phyloP scores from a whole-genome alignment of 345 rosid species.

The Acer campestre region DNA sequence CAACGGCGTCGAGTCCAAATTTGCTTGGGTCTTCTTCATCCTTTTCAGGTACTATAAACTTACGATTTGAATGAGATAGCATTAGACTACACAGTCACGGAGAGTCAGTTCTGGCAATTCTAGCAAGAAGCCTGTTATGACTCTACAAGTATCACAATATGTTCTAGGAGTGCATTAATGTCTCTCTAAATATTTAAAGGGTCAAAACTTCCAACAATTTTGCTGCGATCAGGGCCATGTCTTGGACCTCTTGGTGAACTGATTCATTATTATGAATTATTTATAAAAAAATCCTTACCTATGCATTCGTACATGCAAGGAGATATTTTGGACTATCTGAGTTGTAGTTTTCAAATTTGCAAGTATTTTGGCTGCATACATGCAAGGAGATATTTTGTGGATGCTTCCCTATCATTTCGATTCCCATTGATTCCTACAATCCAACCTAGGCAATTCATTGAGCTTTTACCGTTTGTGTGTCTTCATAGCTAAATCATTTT shows the following conservation, averaged over 20 bases:
- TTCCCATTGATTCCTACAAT: background rate
- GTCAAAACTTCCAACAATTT: background rate
- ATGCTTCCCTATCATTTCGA: background rate
- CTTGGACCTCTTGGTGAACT: background rate
- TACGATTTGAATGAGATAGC: conserved; percentile 2
- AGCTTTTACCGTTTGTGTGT: background rate
- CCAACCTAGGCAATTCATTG: background rate
- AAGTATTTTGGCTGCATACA: background rate
- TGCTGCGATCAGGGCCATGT: background rate
- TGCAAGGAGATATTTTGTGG: background rate
- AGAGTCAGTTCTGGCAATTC: background rate
- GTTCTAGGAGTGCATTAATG: background rate
- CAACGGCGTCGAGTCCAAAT: conserved; percentile 97
- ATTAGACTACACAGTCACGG: background rate
- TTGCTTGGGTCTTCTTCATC: conserved; percentile 97
- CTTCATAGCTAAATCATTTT: conserved; percentile 5
- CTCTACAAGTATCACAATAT: background rate
- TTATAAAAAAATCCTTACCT: background rate
- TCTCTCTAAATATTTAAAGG: background rate
- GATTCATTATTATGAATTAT: background rate
- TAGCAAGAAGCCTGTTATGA: background rate
- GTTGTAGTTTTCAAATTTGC: background rate
- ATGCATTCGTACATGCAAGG: too few relatives aligned
- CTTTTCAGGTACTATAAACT: conserved; percentile 63
- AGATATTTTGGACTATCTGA: background rate